Evolutionary conservation across 2,329 filamentous ascomycete species (phyloP), one percentile per base, ranked within the genome.

Genomic region (Aspergillus sp.): DNA sequence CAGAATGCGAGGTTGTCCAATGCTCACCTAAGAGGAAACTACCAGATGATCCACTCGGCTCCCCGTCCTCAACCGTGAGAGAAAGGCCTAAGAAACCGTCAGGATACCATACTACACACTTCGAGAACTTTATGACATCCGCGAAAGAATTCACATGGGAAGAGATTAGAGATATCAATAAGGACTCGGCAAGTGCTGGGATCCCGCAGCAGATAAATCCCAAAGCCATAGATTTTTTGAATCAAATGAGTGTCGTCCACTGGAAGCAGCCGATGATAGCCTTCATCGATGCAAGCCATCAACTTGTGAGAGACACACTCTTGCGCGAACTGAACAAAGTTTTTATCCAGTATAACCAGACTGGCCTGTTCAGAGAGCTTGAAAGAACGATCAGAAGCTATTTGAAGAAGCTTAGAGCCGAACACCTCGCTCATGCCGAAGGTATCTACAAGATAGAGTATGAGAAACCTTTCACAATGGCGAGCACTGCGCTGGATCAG

Each of bases 161-260:
- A 13, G 69, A 73, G 3, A 83, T 90, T 1, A 79, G 81, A 0
- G 71, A 76, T 0, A 80, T 85, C 11, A 86, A 89, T 13, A 71
- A 76, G 17, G 72, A 77, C 4, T 83, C 83, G 12, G 82, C 81
- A 24, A 78, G 78, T 17, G 81, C 84, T 0, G 85, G 86, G 0
- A 78, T 86, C 62, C 85, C 85, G 0, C 81, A 82, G 6, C 78
- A 85, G 0, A 81, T 85, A 0, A 82, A 86, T 0, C 80, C 83
- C 0, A 82, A 84, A 38, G 85, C 88, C 0, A 85, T 87, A 20
- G 81, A 86, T 26, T 77, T 78, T 0, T 76, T 89, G 15, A 85
- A 83, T 45, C 75, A 79, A 15, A 73, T 82, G n/a, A 81, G 83
- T 0, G 81, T 89, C 1, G 67, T 70, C 7, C 81, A 83, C 1